These are phyloP conservation scores for Camellia japonica DNA, from an alignment of 148 eudicot genomes.

Conservation along the genomic window DNA sequence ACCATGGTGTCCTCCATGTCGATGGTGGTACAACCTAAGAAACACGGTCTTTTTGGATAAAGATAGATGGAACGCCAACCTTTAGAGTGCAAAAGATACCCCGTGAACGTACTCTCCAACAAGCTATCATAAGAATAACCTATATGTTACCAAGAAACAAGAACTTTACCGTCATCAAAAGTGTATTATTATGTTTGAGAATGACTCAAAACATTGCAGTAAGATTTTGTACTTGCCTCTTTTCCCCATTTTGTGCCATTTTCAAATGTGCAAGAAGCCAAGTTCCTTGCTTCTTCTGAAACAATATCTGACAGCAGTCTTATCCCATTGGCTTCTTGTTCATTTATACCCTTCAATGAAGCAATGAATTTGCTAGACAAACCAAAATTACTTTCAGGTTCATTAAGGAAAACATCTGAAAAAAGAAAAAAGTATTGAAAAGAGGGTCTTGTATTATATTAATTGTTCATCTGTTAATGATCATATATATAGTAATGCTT, in stretches of 20 bases:
- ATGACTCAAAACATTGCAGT: background rate
- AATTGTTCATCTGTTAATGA: background rate
- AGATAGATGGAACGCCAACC: too few species aligned
- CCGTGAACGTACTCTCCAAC: too few species aligned
- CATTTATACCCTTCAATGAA: background rate
- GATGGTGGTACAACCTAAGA: slow-evolving; percentile 16
- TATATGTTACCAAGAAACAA: background rate
- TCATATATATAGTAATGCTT: background rate
- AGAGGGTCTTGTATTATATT: background rate
- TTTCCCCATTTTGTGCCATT: slow-evolving; percentile 13
- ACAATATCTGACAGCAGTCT: too few species aligned
- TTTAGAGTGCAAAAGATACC: too few species aligned
- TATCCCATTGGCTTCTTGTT: too few species aligned
- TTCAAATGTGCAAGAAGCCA: slow-evolving; percentile 17
- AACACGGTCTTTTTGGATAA: background rate
- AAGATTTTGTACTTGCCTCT: slow-evolving; percentile 4
- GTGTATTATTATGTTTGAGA: too few species aligned
- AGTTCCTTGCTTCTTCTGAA: background rate
- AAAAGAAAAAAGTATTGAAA: too few species aligned
- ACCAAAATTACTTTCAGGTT: too few species aligned
- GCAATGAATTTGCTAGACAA: too few species aligned
- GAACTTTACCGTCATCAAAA: too few species aligned
- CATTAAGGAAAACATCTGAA: too few species aligned
- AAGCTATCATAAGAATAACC: too few species aligned
- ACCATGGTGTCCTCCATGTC: background rate